Base-by-base conservation (phyloP, 1,139 yeast genomes). In the Scheffersomyces parashehatae region DNA sequence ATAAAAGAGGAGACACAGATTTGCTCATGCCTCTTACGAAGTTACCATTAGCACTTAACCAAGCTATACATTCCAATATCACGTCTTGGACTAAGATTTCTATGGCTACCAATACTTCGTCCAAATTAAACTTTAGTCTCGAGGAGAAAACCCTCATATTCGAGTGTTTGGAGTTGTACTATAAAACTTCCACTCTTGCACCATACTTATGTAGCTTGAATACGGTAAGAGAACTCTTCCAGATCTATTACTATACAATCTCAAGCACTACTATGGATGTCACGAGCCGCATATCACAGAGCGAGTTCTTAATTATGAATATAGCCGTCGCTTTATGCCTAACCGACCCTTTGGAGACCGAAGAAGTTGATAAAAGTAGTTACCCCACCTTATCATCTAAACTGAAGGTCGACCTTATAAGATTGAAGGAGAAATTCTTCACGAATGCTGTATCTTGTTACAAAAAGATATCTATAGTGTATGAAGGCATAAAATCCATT, bases 401-500 rank as follows among this genome's bases (percentile, higher is more conserved):
- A 1, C 15, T 35, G 4, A 14, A 33, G 15, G 12, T 7, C 5
- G 39, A 43, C n/a, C 40, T 48, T 28, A 30, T 38, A 16, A 36
- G 35, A 8, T 33, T 48, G 16, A 46, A 39, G 10, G 41, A 46
- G n/a, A 46, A 41, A 12, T 50, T 52, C 32, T 59, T 57, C 33
- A 43, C 47, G 9, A 53, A 58, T 41, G 45, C 65, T 6, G 42
- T 63, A 26, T 50, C 44, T 36, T 55, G 54, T 39, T 65, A 60
- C 47, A 58, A 58, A 29, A 49, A 55, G 7, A 49, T 62, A 0
- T 45, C 57, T 5, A 40, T 53, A 9, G 35, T 48, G 16, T 47
- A 54, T 32, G 67, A 62, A 36, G 63, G 66, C 4, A 33, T 15
- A 13, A 31, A 24, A 31, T 14, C 20, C 7, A 14, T 31, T 20